Percentiles rank a stretch among this genome's conserved stretches.
These are phyloP conservation scores for Penicillium sp. DNA, from an alignment of 2,329 filamentous ascomycete species.

Conservation along the genomic window DNA sequence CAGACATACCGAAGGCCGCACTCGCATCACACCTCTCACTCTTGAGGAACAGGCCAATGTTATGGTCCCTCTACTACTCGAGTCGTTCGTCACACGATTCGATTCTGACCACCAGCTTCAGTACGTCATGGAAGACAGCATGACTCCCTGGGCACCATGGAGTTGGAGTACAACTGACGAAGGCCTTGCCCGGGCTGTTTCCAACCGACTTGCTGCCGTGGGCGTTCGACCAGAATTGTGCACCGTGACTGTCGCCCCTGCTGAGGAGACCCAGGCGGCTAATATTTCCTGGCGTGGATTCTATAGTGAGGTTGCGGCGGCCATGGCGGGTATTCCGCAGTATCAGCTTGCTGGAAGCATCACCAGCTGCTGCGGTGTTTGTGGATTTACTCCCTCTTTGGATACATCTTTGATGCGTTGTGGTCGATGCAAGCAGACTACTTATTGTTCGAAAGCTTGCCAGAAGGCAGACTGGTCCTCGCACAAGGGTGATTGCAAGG, in stretches of 20 bases:
- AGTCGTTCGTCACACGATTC: slow-evolving; percentile 5
- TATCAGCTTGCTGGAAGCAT: not conserved
- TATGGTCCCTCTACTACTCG: slow-evolving; percentile 6
- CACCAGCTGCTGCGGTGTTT: not conserved
- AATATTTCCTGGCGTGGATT: not conserved
- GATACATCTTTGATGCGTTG: slow-evolving; percentile 1
- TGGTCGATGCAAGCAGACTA: not conserved
- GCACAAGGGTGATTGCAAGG: not conserved
- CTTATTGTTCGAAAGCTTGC: slow-evolving; percentile 3
- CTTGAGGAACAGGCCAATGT: not conserved
- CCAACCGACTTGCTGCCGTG: not conserved
- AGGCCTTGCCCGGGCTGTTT: slow-evolving; percentile 1
- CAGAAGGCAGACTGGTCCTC: not conserved
- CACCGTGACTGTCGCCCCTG: not conserved
- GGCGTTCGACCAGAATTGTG: slow-evolving; percentile 3
- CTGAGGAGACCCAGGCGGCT: not conserved
- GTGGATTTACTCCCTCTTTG: slow-evolving; percentile 4
- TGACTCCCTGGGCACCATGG: slow-evolving; percentile 3
- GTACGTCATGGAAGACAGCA: not conserved
- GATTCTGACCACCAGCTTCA: not conserved
- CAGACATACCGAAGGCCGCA: slow-evolving; percentile 3
- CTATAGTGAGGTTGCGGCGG: not conserved
- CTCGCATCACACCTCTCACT: not conserved
- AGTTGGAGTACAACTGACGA: slow-evolving; percentile 3
- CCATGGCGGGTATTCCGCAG: not conserved